Conservation (phyloP, 441 rosid genomes). For the Biscutella auriculata region DNA sequence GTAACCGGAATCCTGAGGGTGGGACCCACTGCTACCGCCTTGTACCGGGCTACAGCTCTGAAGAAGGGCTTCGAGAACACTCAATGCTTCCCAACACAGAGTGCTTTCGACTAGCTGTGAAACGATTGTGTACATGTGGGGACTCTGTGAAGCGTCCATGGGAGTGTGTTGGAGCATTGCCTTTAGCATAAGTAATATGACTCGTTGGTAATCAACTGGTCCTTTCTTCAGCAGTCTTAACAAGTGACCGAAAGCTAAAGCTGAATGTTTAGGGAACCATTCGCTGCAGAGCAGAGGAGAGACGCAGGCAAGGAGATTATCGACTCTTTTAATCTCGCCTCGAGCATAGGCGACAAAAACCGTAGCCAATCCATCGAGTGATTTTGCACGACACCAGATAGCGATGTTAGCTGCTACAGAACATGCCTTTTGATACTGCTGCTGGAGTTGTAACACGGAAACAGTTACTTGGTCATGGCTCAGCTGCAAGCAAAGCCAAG, state of each 20-base stretch:
- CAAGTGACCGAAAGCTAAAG: slow-evolving; percentile 94
- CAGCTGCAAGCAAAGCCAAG: slow-evolving; percentile 98
- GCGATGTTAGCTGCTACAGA: slow-evolving; percentile 76
- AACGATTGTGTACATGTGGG: slow-evolving; percentile 92
- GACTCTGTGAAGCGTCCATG: slow-evolving; percentile 94
- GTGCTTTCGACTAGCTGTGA: slow-evolving; percentile 96
- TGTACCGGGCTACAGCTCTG: slow-evolving; percentile 88
- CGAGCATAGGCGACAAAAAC: slow-evolving; percentile 70
- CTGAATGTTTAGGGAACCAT: slow-evolving; percentile 98
- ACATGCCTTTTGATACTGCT: slow-evolving; percentile 81
- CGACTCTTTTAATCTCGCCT: slow-evolving; percentile 64
- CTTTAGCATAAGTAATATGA: slow-evolving; percentile 81
- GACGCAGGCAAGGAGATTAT: slow-evolving; percentile 75
- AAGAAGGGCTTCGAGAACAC: slow-evolving; percentile 86
- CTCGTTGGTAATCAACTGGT: slow-evolving; percentile 89
- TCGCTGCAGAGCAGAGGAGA: slow-evolving; percentile 76
- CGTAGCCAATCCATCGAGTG: slow-evolving; percentile 60
- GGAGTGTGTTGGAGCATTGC: slow-evolving; percentile 95
- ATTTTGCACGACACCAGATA: slow-evolving; percentile 78
- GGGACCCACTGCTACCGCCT: slow-evolving; percentile 33
- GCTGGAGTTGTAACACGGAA: slow-evolving; percentile 67
- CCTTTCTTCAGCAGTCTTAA: slow-evolving; percentile 84
- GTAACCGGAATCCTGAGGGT: slow-evolving; percentile 51
- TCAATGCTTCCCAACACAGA: slow-evolving; percentile 85
- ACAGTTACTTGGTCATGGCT: slow-evolving; percentile 52